Evolutionary conservation across 1,284 basidiomycete species (phyloP), one percentile per base, ranked within the genome.

Genomic region (Xerocomus cyaneibrunnescens): DNA sequence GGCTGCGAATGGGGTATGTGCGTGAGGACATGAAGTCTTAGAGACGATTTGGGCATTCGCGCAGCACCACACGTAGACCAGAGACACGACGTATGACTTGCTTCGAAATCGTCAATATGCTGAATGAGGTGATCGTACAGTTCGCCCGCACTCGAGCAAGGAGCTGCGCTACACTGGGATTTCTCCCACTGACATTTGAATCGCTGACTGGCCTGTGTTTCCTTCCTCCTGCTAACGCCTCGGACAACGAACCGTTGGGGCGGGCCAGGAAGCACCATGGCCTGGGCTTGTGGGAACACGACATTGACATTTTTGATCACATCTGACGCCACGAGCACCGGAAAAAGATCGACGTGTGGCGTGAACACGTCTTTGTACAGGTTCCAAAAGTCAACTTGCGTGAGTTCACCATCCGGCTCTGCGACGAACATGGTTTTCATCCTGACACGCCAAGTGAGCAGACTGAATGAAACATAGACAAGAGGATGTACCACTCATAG

Each of bases 351-450:
- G 50, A 75, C 68, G 57, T 75, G 78, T 1, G 78, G 80, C 12
- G 75, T 71, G 61, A 89, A 89, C 0, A 74, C 77, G 53, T 89
- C 86, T 61, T 88, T 87, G 72, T 95, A 95, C 13, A 92, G 75
- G 51, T 82, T 89, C 92, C 92, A 95, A 57, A 95, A 89, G 56
- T 91, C 89, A 48, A 94, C 90, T 70, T 95, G 92, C 0, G 92
- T 92, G 41, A 94, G 74, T 62, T 93, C 90, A 8, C 84, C 82
- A 3, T 85, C 81, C 2, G 81, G 67, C 52, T 84, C 83, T 19
- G 81, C 72, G 10, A 85, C 75, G 61, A 92, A 94, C 77, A 92
- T 85, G 10, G 75, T 68, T 61, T 80, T 84, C 87, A 95, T 92
- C 92, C 91, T 94, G 58, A 39, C 16, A 16, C 5, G 31, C 27